phyloP scores from a whole-genome alignment of 495 filamentous ascomycete species.

The Daldinia loculata region DNA sequence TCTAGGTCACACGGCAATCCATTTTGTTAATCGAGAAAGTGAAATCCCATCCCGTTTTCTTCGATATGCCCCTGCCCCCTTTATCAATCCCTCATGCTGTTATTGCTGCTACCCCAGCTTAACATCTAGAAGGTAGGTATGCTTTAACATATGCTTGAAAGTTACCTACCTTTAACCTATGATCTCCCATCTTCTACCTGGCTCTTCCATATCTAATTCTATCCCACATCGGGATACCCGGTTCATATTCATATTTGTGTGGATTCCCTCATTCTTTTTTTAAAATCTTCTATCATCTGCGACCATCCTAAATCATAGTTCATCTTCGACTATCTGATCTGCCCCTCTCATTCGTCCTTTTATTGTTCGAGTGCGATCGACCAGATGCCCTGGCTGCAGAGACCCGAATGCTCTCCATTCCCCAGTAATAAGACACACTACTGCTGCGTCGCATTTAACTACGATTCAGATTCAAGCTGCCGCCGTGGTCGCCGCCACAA shows the following conservation, averaged over 20 bases:
- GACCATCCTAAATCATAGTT: neutral
- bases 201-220: neutral
- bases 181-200: slow-evolving; percentile 2
- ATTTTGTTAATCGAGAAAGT: slow-evolving; percentile 44
- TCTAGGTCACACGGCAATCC: slow-evolving; percentile 41
- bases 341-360: neutral
- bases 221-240: neutral
- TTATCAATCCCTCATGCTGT: slow-evolving; percentile 23
- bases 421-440: slow-evolving; percentile 8
- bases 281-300: slow-evolving; percentile 1
- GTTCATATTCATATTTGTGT: neutral
- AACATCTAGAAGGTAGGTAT: neutral
- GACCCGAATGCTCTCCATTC: slow-evolving; percentile 23
- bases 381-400: slow-evolving; percentile 39
- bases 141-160: neutral
- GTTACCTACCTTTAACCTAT: slow-evolving; percentile 1
- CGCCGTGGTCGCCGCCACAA: slow-evolving; percentile 25
- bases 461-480: slow-evolving; percentile 29
- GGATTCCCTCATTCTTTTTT: slow-evolving; percentile 1
- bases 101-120: neutral
- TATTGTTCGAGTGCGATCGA: slow-evolving; percentile 15
- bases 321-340: neutral
- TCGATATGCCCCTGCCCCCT: slow-evolving; percentile 40
- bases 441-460: slow-evolving; percentile 32
- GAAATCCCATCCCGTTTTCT: slow-evolving; percentile 46